Percentiles rank a stretch among this genome's conserved stretches.
phyloP scores from a whole-genome alignment of 306 rosid genomes.

The Bauhinia variegata region DNA sequence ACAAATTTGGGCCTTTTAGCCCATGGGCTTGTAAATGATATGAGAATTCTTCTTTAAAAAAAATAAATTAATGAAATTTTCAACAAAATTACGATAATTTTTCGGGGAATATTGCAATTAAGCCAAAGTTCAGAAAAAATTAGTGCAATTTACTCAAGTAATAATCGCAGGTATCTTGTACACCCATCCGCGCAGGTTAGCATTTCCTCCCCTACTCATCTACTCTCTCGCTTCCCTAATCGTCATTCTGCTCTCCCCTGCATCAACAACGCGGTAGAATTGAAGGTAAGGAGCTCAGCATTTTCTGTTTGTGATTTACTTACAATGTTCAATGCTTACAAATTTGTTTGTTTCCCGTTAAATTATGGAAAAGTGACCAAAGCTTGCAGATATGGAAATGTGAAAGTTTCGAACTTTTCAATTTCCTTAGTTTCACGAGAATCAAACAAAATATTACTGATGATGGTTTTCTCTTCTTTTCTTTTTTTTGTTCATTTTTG shows the following conservation, averaged over 20 bases:
- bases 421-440: constrained; percentile 33
- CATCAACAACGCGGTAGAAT: background rate
- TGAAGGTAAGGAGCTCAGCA: constrained; percentile 30
- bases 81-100: too few species aligned
- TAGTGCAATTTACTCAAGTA: too few species aligned
- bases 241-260: constrained; percentile 1
- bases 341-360: background rate
- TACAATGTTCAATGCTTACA: background rate
- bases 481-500: background rate
- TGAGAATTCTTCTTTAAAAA: too few species aligned
- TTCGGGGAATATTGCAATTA: too few species aligned
- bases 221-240: constrained; percentile 33
- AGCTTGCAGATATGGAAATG: background rate
- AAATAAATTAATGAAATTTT: too few species aligned
- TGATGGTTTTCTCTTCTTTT: background rate
- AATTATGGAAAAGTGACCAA: background rate
- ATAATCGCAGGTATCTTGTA: background rate
- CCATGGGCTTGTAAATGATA: too few species aligned
- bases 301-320: background rate
- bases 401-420: background rate
- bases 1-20: too few species aligned
- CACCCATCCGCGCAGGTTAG: background rate
- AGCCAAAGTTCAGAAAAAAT: too few species aligned
- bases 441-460: constrained; percentile 16
- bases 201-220: background rate